Evolutionary conservation across 2,329 filamentous ascomycete genomes (phyloP).

Genomic region (Phyllachora maydis): DNA sequence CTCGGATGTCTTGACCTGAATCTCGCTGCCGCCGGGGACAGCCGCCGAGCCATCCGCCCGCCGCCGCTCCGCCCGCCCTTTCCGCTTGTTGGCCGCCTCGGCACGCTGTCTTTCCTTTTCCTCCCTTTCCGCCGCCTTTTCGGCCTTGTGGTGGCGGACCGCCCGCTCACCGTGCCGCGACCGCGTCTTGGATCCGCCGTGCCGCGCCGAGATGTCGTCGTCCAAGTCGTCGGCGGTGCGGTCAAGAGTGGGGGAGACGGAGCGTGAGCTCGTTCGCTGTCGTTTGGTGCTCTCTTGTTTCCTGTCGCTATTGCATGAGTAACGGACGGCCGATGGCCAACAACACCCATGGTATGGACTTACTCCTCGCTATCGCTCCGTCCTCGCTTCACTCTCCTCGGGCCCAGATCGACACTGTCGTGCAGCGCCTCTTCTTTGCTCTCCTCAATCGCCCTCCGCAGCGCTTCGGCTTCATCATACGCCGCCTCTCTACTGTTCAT

Average conservation of each 20-base stretch:
- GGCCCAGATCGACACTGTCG: slow-evolving; percentile 27
- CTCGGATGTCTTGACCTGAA: slow-evolving; percentile 10
- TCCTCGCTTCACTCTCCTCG: slow-evolving; percentile 56
- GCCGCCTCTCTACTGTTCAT: slow-evolving; percentile 98
- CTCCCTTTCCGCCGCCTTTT: slow-evolving; percentile 38
- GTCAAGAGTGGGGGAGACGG: slow-evolving; percentile 43
- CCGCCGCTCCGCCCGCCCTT: slow-evolving; percentile 62
- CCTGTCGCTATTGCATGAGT: slow-evolving; percentile 25
- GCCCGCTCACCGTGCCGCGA: slow-evolving; percentile 31
- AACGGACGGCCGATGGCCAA: slow-evolving; percentile 6
- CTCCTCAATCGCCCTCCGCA: slow-evolving; percentile 80
- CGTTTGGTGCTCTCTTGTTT: slow-evolving; percentile 55
- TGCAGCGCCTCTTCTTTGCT: slow-evolving; percentile 63
- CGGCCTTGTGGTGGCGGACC: slow-evolving; percentile 32
- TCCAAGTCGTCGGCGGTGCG: slow-evolving; percentile 46
- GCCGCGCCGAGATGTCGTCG: slow-evolving; percentile 36
- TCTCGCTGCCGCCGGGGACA: slow-evolving; percentile 9
- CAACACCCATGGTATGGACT: slow-evolving; percentile 15
- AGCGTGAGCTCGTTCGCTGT: slow-evolving; percentile 63
- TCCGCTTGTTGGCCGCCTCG: slow-evolving; percentile 61
- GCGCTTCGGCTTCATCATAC: slow-evolving; percentile 83
- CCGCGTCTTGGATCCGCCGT: slow-evolving; percentile 31
- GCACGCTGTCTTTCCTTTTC: slow-evolving; percentile 54
- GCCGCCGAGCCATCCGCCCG: slow-evolving; percentile 49
- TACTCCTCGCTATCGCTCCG: slow-evolving; percentile 92